These are phyloP conservation scores for Plasmodium ovale DNA, from an alignment of 169 alveolate genomes.

Conservation along the genomic window DNA sequence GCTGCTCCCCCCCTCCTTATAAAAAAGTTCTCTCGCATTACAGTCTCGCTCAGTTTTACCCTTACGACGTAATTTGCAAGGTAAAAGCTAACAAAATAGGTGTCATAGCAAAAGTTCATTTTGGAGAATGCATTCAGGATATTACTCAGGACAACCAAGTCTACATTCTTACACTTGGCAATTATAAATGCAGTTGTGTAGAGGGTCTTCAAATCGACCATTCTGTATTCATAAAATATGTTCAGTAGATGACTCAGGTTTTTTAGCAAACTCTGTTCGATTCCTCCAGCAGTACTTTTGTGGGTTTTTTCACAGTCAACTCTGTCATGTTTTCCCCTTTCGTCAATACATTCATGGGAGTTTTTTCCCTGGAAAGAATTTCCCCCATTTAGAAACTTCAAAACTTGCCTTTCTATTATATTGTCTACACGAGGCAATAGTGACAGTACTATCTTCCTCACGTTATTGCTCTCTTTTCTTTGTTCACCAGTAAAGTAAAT, in stretches of 20 bases:
- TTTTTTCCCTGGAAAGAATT: not conserved
- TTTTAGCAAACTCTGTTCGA: conserved; percentile 2
- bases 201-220: conserved; percentile 14
- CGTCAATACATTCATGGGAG: not conserved
- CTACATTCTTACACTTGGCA: conserved; percentile 29
- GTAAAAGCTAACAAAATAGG: conserved; percentile 26
- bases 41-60: not conserved
- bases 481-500: not conserved
- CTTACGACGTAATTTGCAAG: not conserved
- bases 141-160: conserved; percentile 33
- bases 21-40: not conserved
- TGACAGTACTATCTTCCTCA: not conserved
- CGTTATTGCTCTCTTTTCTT: not conserved
- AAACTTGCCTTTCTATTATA: conserved; percentile 1
- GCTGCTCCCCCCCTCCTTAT: too few species aligned
- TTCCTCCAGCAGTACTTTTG: not conserved
- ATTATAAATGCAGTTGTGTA: conserved; percentile 4
- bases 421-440: not conserved
- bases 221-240: conserved; percentile 19
- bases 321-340: not conserved
- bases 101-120: conserved; percentile 9
- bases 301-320: not conserved
- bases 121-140: conserved; percentile 36
- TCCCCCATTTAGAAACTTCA: not conserved
- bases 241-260: conserved; percentile 33